Base-by-base conservation (phyloP, 1,284 basidiomycete species). In the Boletus sp. region DNA sequence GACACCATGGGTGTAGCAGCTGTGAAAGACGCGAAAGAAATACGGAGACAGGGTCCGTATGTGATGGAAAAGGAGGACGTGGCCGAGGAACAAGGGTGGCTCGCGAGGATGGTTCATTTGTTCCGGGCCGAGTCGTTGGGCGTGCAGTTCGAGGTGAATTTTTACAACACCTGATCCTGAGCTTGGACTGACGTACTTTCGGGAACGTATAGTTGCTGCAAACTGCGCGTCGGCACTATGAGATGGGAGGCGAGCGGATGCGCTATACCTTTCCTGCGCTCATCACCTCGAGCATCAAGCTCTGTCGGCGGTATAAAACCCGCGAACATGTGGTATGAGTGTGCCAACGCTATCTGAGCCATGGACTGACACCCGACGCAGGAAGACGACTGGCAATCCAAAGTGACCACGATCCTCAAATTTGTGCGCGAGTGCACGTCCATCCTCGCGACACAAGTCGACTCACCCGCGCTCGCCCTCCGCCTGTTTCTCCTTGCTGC, bases 41-140 rank as follows among this genome's bases (percentile, higher is more conserved):
- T 79, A 38, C 78, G 87, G 56, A 78, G 85, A 68, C 82, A 84
- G 55, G 84, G 81, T 17, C 80, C 85, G 23, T 81, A 85, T 63
- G 77, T 78, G 65, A 77, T 80, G 51, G 94, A 95, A 70, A 79
- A 88, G 55, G 92, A 95, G 70, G 95, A 97, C 72, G 82, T 94
- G 80, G 95, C 95, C 0, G 96, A 97, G 75, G 96, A 98, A 74
- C 95, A 98, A 70, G 96, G 95, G 0, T 98, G 95, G 95, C 87
- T 97, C 19, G 95, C 95, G 27, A 81, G 95, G 64, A 97, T 98
- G 91, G 91, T 98, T 5, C 95, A 98, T 79, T 74, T 97, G 35
- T 96, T 98, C 86, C 81, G 87, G 27, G 85, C 93, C 1, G 92
- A 97, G 57, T 89, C 90, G 33, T 74, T 96, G 61, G 88, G 86